phyloP scores from a whole-genome alignment of 805 yeast species.

The Ogataea minuta region DNA sequence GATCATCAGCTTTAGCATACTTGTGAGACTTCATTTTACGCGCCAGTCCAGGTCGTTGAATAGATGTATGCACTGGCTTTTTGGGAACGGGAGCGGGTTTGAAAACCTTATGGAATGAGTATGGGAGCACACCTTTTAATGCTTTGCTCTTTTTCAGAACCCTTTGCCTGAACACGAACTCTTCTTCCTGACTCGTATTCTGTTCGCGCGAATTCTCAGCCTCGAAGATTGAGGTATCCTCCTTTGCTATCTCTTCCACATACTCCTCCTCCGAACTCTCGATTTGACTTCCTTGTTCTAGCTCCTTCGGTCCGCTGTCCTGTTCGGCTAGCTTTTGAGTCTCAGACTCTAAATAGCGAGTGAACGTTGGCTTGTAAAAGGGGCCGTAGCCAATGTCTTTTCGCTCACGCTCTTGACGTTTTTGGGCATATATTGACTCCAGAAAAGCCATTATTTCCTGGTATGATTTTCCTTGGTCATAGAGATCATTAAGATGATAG shows the following conservation, averaged over 20 bases:
- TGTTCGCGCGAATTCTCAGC: not conserved
- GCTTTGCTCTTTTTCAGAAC: conserved; percentile 22
- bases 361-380: conserved; percentile 25
- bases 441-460: conserved; percentile 28
- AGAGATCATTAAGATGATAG: conserved; percentile 28
- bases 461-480: conserved; percentile 30
- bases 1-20: not conserved
- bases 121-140: conserved; percentile 29
- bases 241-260: conserved; percentile 1
- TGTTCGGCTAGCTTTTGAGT: conserved; percentile 10
- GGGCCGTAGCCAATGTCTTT: conserved; percentile 33
- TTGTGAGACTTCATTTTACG: conserved; percentile 13
- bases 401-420: conserved; percentile 24
- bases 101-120: conserved; percentile 23
- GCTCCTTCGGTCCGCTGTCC: conserved; percentile 2
- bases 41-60: conserved; percentile 21
- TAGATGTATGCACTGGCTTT: not conserved
- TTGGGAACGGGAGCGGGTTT: not conserved
- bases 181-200: conserved; percentile 9
- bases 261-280: conserved; percentile 10
- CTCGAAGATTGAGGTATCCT: not conserved
- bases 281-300: not conserved
- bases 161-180: conserved; percentile 22
- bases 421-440: conserved; percentile 25
- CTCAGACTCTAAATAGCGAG: conserved; percentile 22